Evolutionary conservation across 306 rosid species (phyloP).

Genomic region (Canavalia ensiformis): DNA sequence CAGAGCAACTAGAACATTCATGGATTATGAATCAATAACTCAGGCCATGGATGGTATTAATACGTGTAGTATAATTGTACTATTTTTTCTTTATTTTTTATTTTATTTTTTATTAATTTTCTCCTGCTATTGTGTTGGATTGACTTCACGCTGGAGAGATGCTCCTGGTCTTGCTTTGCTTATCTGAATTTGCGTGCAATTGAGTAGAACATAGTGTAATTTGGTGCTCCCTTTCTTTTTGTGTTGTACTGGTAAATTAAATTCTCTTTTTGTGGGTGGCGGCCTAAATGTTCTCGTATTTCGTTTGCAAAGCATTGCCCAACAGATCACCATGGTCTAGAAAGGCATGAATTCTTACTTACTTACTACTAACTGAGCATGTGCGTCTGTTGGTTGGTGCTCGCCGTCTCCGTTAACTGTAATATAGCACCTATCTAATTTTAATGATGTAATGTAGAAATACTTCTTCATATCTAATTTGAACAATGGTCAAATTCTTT

Average conservation of each 20-base stretch:
- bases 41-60: conserved; percentile 92
- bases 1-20: conserved; percentile 90
- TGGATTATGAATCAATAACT: conserved; percentile 85
- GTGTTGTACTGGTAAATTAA: background rate
- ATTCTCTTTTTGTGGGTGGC: background rate
- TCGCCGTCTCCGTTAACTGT: background rate
- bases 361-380: background rate
- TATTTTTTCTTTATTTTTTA: too few species aligned
- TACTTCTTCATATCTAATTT: conserved; percentile 10
- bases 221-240: background rate
- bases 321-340: background rate
- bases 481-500: background rate
- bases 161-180: background rate
- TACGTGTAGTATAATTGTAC: background rate
- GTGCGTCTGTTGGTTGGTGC: background rate
- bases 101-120: background rate
- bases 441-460: background rate
- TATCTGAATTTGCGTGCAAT: conserved; percentile 3
- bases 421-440: background rate
- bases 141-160: background rate
- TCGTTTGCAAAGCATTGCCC: background rate
- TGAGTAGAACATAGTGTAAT: background rate
- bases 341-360: background rate
- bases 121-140: background rate
- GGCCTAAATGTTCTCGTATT: background rate